Conservation (phyloP, 2,329 filamentous ascomycete genomes). For the Penicillium sp. region DNA sequence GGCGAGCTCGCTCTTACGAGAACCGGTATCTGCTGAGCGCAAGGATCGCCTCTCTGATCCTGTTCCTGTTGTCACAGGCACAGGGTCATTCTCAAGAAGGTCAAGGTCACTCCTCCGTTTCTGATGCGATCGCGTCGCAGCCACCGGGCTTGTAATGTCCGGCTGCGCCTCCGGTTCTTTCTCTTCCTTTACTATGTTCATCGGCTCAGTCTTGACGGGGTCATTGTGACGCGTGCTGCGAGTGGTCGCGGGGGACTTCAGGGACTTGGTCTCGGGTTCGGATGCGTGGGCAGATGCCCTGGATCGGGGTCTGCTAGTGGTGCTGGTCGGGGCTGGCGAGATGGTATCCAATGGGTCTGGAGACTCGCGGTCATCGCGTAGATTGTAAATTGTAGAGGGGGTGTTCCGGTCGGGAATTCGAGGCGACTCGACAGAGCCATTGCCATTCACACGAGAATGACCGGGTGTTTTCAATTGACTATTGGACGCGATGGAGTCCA, state of each 20-base stretch:
- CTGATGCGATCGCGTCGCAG: constrained; percentile 3
- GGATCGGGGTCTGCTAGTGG: constrained; percentile 8
- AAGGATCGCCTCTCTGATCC: constrained; percentile 68
- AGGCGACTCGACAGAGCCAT: constrained; percentile 10
- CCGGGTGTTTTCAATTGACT: constrained; percentile 13
- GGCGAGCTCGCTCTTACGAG: constrained; percentile 85
- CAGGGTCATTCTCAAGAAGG: constrained; percentile 4
- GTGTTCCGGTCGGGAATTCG: constrained; percentile 13
- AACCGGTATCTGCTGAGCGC: constrained; percentile 78
- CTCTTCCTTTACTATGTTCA: background rate
- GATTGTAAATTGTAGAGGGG: constrained; percentile 10
- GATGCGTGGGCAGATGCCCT: background rate
- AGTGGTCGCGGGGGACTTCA: constrained; percentile 14
- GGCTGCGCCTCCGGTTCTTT: background rate
- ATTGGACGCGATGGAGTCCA: constrained; percentile 14
- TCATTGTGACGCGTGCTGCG: constrained; percentile 16
- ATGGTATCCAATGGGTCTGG: constrained; percentile 29
- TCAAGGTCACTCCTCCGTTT: constrained; percentile 6
- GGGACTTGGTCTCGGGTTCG: constrained; percentile 11
- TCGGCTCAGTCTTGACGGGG: background rate
- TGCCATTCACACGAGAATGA: constrained; percentile 11
- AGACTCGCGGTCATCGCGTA: constrained; percentile 18
- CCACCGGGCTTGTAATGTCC: background rate
- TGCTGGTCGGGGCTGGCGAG: constrained; percentile 12
- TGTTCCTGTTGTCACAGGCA: background rate